Base-by-base conservation (phyloP, 495 filamentous ascomycete species). In the Evernia prunastri region DNA sequence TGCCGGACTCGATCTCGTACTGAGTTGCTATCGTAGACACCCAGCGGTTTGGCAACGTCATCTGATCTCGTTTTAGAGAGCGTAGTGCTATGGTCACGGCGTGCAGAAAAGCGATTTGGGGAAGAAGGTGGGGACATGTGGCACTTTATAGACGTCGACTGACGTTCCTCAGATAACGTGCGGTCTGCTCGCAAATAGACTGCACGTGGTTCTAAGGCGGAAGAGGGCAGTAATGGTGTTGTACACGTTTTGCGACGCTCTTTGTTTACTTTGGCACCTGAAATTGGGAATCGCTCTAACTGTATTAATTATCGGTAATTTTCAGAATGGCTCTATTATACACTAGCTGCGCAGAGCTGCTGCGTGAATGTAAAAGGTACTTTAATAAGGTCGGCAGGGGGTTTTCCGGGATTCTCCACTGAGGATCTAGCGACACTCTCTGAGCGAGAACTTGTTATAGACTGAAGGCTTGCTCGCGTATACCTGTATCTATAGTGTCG, bases 1-100 rank as follows among this genome's bases (percentile, higher is more conserved):
- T 84, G 80, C 56, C 87, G 86, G 23, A 92, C 86, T 66, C 87
- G 79, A 42, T 87, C 84, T 57, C 82, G 80, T 13, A 91, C 89
- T n/a, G 80, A 79, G 29, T 82, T 81, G 2, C 81, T 84, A 65
- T 86, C 83, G 62, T 82, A 79, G 45, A 77, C 56, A 4, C 82
- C 82, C 33, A 79, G 70, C 4, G 81, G 76, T 13, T 72, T 69
- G 4, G 82, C 82, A 37, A 83, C 77, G 69, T 84, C 82, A n/a
- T 83, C 64, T 12, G 77, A 62, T 51, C 69, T 70, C 25, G 76
- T 35, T 43, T 62, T 78, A 0, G 69, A 70, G 35, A 76, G 75
- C 20, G 74, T 71, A 18, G 70, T 65, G 70, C 75, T 78, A 36
- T 75, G 69, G 61, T 72, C 77, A 67, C 74, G 75, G 61, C 72